These are phyloP conservation scores for Neofusicoccum parvum DNA, from an alignment of 2,329 filamentous ascomycete genomes.

Conservation along the genomic window DNA sequence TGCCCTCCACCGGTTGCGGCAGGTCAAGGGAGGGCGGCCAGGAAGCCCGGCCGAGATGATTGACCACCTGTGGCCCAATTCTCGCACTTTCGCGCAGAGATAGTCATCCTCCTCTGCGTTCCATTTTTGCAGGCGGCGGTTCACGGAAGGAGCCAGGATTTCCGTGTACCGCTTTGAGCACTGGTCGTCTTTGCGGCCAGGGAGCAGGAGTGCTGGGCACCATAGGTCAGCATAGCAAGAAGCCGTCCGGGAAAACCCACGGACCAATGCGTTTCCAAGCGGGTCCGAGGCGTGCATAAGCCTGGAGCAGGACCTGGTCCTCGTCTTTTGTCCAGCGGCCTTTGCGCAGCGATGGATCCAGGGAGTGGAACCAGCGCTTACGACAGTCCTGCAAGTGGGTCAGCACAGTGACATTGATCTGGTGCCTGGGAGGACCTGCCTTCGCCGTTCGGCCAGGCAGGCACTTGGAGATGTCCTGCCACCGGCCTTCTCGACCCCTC, in stretches of 20 bases:
- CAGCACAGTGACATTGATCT: too few relatives aligned
- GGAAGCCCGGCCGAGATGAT: neutral
- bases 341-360: neutral
- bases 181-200: neutral
- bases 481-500: neutral
- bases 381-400: neutral
- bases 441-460: neutral
- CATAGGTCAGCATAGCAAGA: neutral
- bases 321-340: neutral
- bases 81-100: neutral
- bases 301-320: neutral
- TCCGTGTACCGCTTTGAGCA: slow-evolving; percentile 1
- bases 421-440: neutral
- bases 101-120: neutral
- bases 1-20: neutral
- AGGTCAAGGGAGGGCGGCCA: neutral
- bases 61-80: neutral
- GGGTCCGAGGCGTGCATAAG: neutral
- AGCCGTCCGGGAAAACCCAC: neutral
- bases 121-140: neutral
- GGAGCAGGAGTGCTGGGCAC: neutral
- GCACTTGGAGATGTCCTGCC: neutral
- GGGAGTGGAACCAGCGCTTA: slow-evolving; percentile 4
- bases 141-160: neutral
- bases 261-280: neutral